Evolutionary conservation across 2,329 filamentous ascomycete genomes (phyloP), one percentile per base, ranked within the genome.

Genomic region (Aspergillus tamarii): DNA sequence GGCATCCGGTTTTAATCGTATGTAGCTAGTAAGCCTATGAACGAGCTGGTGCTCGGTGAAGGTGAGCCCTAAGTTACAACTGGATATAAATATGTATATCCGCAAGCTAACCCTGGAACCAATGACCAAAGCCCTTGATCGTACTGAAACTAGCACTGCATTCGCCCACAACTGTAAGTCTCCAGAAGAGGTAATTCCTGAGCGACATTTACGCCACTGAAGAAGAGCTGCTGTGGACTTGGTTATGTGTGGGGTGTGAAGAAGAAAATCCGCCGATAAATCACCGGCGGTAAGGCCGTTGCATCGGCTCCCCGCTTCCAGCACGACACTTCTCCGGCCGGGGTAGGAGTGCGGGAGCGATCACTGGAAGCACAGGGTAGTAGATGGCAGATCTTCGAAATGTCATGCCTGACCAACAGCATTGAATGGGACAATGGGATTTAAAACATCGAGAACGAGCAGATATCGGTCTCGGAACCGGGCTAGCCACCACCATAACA

Each of bases 261-360:
- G 52, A 11, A 34, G 23, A n/a, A n/a, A 55, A 55, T 23, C 34
- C 32, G n/a, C 52, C 52, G 52, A 55, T 55, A 55, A 55, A 55
- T 55, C 52, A 55, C 52, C 52, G 52, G 52, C 32, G 32, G 52
- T 36, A 36, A 55, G 21, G 32, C 21, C 19, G 12, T 32, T n/a
- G 8, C 32, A 39, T 55, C 32, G 32, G 26, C 16, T 55, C 52
- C 52, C 52, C 52, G 52, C 52, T 41, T 55, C n/a, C 14, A 39
- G 52, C 30, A 55, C n/a, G 32, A 39, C 28, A 26, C 32, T 55
- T 39, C 52, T 55, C 52, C 52, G 16, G 52, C 52, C 21, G 52
- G 52, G 52, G 52, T 55, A 55, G 32, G 4, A 39, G n/a, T 39
- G 52, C 52, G 12, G 52, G 52, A 55, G 11, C 52, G 3, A 36